A percentile compares a stretch with the other conserved stretches of the same genome.
These are phyloP conservation scores for Lanmaoa pseudosensibilis DNA, from an alignment of 768 basidiomycete species.

Conservation along the genomic window DNA sequence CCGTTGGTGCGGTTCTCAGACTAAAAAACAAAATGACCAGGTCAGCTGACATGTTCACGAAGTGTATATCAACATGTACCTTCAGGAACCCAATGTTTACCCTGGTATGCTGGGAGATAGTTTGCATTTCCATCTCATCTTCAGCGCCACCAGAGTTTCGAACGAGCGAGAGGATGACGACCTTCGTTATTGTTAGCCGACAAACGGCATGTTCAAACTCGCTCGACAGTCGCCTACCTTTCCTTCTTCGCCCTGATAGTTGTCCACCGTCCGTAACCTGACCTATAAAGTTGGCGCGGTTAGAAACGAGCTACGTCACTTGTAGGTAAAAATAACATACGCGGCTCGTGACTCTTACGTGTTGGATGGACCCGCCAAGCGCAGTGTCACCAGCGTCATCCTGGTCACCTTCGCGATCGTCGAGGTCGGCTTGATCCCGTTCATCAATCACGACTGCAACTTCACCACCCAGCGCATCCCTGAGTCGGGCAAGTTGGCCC, in stretches of 20 bases:
- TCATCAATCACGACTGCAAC: constrained; percentile 71
- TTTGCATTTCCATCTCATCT: constrained; percentile 29
- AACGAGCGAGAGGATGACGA: constrained; percentile 74
- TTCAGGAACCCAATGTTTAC: constrained; percentile 71
- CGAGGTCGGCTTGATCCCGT: constrained; percentile 61
- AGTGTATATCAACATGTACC: constrained; percentile 36
- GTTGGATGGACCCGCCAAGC: constrained; percentile 35
- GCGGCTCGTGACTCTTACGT: constrained; percentile 50
- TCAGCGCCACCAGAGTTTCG: constrained; percentile 60
- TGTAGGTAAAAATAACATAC: constrained; percentile 35
- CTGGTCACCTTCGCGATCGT: constrained; percentile 45
- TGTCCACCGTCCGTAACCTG: constrained; percentile 71
- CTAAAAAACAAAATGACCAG: constrained; percentile 27
- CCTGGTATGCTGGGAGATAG: constrained; percentile 17
- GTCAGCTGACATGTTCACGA: not conserved
- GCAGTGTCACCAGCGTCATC: constrained; percentile 35
- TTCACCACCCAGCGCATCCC: constrained; percentile 42
- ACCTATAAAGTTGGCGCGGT: constrained; percentile 41
- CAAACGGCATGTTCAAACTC: not conserved
- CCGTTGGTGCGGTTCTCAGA: constrained; percentile 58
- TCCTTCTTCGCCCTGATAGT: constrained; percentile 76
- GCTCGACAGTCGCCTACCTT: constrained; percentile 35
- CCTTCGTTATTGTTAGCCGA: constrained; percentile 32
- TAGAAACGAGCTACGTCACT: not conserved
- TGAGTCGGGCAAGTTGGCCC: constrained; percentile 47